phyloP scores from a whole-genome alignment of 768 basidiomycete genomes.

The Amyloporia xantha region DNA sequence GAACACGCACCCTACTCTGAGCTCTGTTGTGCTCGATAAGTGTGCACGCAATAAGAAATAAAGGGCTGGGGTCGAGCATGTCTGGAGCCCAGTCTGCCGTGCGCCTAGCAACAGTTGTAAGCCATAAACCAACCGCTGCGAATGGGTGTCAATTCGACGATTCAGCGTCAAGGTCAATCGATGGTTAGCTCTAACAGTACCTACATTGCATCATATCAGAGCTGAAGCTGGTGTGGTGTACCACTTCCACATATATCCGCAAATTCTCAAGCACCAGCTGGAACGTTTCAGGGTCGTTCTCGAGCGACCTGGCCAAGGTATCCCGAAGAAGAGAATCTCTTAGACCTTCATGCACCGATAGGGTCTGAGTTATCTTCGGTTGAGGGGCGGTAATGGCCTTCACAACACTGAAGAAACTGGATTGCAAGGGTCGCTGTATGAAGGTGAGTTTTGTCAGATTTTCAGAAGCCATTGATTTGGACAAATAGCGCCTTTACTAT shows the following conservation, averaged over 20 bases:
- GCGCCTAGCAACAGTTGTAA: conserved; percentile 48
- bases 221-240: conserved; percentile 48
- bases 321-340: conserved; percentile 51
- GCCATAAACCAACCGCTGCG: conserved; percentile 50
- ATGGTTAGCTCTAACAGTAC: conserved; percentile 17
- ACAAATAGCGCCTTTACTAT: no score
- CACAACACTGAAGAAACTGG: conserved; percentile 48
- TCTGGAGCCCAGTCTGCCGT: conserved; percentile 47
- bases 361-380: conserved; percentile 24
- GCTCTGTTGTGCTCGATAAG: conserved; percentile 57
- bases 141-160: conserved; percentile 1
- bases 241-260: conserved; percentile 47
- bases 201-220: conserved; percentile 50
- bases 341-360: conserved; percentile 24
- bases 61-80: conserved; percentile 47
- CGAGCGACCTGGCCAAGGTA: conserved; percentile 39
- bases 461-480: neutral
- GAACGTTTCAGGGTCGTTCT: conserved; percentile 43
- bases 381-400: conserved; percentile 38
- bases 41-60: conserved; percentile 43
- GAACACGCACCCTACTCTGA: conserved; percentile 41
- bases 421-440: conserved; percentile 35
- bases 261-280: conserved; percentile 54
- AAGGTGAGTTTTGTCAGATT: conserved; percentile 5
- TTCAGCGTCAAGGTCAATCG: neutral